These are phyloP conservation scores for Gossypium gossypioides DNA, from an alignment of 441 rosid genomes.

Conservation along the genomic window DNA sequence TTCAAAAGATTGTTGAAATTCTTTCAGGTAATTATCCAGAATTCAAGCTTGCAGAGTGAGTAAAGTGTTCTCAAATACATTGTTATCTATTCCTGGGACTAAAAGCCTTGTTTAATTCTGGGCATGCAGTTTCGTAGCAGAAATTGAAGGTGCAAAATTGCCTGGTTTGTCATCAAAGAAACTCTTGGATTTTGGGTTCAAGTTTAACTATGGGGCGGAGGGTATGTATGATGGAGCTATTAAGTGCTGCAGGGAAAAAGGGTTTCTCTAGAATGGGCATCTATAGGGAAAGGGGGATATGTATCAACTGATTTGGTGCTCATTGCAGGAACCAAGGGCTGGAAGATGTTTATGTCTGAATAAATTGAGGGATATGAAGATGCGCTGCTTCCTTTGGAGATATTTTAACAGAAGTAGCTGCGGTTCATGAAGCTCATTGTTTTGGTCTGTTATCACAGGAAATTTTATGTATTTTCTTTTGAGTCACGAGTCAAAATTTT, in stretches of 20 bases:
- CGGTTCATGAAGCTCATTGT: neutral
- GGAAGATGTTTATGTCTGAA: neutral
- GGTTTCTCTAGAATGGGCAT: conserved; percentile 8
- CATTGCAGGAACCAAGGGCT: neutral
- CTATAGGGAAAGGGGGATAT: neutral
- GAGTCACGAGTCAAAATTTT: neutral
- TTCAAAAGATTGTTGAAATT: neutral
- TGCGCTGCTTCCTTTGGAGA: neutral
- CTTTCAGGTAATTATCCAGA: neutral
- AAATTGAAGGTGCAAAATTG: neutral
- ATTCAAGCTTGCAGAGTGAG: neutral
- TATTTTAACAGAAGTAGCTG: neutral
- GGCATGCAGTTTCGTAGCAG: neutral
- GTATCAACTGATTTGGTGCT: neutral
- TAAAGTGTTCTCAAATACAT: neutral
- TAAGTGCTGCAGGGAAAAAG: conserved; percentile 17
- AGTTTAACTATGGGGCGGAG: conserved; percentile 14
- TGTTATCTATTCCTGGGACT: neutral
- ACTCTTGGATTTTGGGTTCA: conserved; percentile 19
- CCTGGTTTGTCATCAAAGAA: conserved; percentile 20
- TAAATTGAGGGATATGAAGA: neutral
- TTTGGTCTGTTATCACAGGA: neutral
- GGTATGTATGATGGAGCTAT: conserved; percentile 22
- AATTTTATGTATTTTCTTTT: neutral
- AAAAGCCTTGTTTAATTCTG: neutral